Evolutionary conservation across 2,329 filamentous ascomycete genomes (phyloP).

Genomic region (Fusarium sp.): DNA sequence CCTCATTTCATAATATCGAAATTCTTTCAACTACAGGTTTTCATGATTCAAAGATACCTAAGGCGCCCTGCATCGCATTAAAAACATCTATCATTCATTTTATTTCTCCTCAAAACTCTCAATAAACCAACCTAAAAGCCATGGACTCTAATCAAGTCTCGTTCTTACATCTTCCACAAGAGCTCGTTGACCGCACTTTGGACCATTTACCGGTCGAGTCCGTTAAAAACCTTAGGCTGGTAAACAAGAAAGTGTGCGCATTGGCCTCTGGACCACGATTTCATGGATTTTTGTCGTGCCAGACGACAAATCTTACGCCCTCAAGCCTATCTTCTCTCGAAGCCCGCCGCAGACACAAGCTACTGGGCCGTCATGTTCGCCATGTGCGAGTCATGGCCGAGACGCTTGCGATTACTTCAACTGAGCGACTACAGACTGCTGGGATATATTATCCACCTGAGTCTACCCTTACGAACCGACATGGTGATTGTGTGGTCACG

Average conservation of each 20-base stretch:
- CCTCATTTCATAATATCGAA: not conserved
- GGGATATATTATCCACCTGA: not conserved
- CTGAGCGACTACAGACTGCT: not conserved
- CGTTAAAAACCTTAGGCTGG: not conserved
- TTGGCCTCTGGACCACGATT: not conserved
- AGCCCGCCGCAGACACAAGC: not conserved
- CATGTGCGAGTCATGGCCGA: not conserved
- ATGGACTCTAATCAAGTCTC: not conserved
- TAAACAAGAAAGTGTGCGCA: not conserved
- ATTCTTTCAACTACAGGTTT: not conserved
- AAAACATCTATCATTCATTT: not conserved
- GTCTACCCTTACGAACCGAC: not conserved
- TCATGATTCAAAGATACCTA: not conserved
- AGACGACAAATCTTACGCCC: not conserved
- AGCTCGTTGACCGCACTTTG: not conserved
- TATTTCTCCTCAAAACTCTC: not conserved
- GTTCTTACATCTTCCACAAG: not conserved
- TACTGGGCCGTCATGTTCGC: not conserved
- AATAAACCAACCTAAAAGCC: not conserved
- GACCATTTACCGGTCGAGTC: not conserved
- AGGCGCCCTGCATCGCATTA: not conserved
- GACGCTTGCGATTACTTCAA: not conserved
- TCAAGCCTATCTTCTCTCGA: not conserved
- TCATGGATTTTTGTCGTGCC: not conserved
- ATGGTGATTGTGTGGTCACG: not conserved